Evolutionary conservation across 768 basidiomycete genomes (phyloP).

Genomic region (Serendipita sp.): DNA sequence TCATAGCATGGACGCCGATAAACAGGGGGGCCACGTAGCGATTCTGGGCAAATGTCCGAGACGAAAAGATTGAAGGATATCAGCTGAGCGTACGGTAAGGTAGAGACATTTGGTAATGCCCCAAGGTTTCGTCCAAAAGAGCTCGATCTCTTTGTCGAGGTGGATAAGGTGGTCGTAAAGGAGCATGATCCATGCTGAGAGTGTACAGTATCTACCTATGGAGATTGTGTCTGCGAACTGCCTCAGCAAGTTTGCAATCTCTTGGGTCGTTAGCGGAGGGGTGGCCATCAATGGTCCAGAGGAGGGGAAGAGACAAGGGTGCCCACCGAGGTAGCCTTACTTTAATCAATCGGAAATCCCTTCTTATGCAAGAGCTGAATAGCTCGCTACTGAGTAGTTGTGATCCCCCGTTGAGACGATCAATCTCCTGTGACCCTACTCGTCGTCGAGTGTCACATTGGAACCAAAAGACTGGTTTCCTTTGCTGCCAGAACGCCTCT

Average conservation of each 20-base stretch:
- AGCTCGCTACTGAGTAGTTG: no score
- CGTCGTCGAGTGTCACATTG: no score
- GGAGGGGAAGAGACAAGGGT: neutral
- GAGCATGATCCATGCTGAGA: neutral
- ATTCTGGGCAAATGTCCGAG: neutral
- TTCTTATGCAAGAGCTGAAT: neutral
- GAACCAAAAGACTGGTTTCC: no score
- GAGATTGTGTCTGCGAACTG: neutral
- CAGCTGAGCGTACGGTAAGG: neutral
- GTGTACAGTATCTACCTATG: neutral
- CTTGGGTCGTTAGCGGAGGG: neutral
- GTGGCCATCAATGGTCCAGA: neutral
- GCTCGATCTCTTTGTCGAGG: neutral
- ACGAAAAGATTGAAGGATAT: neutral
- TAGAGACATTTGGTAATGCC: neutral
- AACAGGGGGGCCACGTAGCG: neutral
- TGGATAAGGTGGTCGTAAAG: constrained; percentile 3
- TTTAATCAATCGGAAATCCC: neutral
- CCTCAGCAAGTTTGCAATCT: neutral
- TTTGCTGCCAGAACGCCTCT: no score
- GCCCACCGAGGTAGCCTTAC: neutral
- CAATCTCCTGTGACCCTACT: no score
- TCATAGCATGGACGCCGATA: constrained; percentile 2
- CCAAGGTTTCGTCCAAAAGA: constrained; percentile 4
- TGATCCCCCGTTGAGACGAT: no score